These are phyloP conservation scores for Cercospora brassicicola DNA, from an alignment of 2,329 filamentous ascomycete species.

Conservation along the genomic window DNA sequence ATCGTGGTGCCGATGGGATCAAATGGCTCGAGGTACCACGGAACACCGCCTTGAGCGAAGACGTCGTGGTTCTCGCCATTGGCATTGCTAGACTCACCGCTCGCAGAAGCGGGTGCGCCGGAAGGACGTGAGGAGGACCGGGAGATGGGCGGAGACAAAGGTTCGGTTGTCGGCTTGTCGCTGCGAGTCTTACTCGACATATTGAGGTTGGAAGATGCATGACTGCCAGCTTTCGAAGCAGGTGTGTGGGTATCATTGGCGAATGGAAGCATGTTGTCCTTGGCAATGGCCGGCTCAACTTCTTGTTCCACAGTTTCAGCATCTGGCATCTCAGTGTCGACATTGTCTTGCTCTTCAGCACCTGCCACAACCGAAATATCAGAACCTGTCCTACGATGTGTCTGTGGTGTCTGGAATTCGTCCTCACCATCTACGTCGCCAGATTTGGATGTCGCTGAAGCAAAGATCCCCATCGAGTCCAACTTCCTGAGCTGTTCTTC, in stretches of 20 bases:
- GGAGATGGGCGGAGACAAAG: constrained; percentile 40
- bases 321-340: constrained; percentile 35
- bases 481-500: constrained; percentile 72
- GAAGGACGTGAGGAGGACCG: constrained; percentile 25
- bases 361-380: constrained; percentile 46
- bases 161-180: constrained; percentile 34
- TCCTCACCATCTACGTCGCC: constrained; percentile 53
- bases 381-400: constrained; percentile 32
- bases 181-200: constrained; percentile 20
- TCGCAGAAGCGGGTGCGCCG: constrained; percentile 18
- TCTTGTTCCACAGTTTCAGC: constrained; percentile 35
- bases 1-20: constrained; percentile 78
- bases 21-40: constrained; percentile 85
- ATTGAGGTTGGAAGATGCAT: constrained; percentile 26
- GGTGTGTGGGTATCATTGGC: constrained; percentile 26
- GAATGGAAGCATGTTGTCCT: constrained; percentile 23
- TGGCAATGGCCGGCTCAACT: constrained; percentile 27
- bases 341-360: constrained; percentile 33
- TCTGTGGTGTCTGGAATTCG: constrained; percentile 29
- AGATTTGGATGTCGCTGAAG: constrained; percentile 43
- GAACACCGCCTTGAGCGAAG: constrained; percentile 69
- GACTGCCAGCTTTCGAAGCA: constrained; percentile 30
- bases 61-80: constrained; percentile 42
- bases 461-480: constrained; percentile 64
- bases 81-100: constrained; percentile 18